Conservation (phyloP, 2,329 filamentous ascomycete species). For the Amauroascus niger region DNA sequence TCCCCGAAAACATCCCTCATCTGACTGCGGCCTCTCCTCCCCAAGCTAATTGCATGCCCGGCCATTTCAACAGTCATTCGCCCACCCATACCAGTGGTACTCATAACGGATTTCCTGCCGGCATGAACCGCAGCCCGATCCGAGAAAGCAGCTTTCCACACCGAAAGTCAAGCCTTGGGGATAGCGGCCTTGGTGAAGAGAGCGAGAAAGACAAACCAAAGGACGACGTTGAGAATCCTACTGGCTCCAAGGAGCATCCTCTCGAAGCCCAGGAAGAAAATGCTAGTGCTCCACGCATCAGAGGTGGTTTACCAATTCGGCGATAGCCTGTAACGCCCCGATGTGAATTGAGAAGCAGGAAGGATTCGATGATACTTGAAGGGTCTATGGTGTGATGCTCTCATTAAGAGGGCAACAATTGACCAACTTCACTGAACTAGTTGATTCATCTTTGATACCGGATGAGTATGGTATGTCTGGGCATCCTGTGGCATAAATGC, state of each 20-base stretch:
- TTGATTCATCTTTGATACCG: not conserved
- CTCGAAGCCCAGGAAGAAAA: conserved; percentile 28
- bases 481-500: not conserved
- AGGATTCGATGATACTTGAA: not conserved
- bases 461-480: not conserved
- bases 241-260: conserved; percentile 2
- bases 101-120: conserved; percentile 30
- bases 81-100: conserved; percentile 16
- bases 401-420: not conserved
- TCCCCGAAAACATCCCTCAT: conserved; percentile 91
- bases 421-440: not conserved
- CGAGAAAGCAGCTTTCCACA: conserved; percentile 87
- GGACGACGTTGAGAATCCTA: conserved; percentile 43
- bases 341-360: not conserved
- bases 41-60: conserved; percentile 19
- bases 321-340: conserved; percentile 35
- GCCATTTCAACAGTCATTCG: conserved; percentile 28
- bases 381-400: not conserved
- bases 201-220: conserved; percentile 22
- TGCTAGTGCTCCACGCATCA: conserved; percentile 37
- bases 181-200: conserved; percentile 16
- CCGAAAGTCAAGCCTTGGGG: conserved; percentile 62
- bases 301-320: conserved; percentile 55
- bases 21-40: conserved; percentile 56
- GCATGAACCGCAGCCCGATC: conserved; percentile 59